Percentiles rank a stretch among this genome's conserved stretches.
phyloP scores from a whole-genome alignment of 805 yeast species.

The Metschnikowia santaceciliae region DNA sequence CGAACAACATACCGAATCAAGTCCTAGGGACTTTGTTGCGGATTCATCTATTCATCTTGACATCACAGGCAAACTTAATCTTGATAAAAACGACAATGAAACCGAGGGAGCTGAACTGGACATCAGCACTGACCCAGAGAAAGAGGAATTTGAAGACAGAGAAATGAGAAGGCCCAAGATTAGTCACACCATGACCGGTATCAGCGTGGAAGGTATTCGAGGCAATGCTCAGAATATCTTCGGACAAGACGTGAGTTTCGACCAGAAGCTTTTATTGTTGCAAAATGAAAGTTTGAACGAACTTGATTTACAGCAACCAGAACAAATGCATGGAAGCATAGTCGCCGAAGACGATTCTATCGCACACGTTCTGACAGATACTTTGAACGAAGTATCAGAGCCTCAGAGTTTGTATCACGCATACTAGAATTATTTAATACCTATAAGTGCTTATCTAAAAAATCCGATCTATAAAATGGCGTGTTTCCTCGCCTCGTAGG shows the following conservation, averaged over 20 bases:
- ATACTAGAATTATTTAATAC: constrained; percentile 7
- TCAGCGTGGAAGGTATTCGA: constrained; percentile 6
- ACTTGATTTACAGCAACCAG: constrained; percentile 9
- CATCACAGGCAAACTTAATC: not conserved
- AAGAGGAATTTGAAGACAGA: not conserved
- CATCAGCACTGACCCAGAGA: constrained; percentile 2
- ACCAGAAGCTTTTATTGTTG: constrained; percentile 26
- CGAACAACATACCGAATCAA: not conserved
- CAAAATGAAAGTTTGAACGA: constrained; percentile 21
- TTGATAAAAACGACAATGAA: not conserved
- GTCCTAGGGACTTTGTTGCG: too few relatives aligned
- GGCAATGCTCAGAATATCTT: constrained; percentile 13
- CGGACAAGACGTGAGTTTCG: constrained; percentile 20
- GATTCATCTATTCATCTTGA: not conserved
- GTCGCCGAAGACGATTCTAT: constrained; percentile 1
- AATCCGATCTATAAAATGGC: not conserved
- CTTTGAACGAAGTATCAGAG: constrained; percentile 18
- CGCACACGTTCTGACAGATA: constrained; percentile 22
- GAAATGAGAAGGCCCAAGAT: not conserved
- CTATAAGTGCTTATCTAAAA: not conserved
- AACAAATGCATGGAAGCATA: not conserved
- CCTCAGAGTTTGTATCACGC: constrained; percentile 24
- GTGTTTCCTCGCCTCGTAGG: not conserved
- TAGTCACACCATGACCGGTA: not conserved
- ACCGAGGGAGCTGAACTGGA: constrained; percentile 5